Base-by-base conservation (phyloP, 305 asterid genomes). In the Rubia tinctorum region DNA sequence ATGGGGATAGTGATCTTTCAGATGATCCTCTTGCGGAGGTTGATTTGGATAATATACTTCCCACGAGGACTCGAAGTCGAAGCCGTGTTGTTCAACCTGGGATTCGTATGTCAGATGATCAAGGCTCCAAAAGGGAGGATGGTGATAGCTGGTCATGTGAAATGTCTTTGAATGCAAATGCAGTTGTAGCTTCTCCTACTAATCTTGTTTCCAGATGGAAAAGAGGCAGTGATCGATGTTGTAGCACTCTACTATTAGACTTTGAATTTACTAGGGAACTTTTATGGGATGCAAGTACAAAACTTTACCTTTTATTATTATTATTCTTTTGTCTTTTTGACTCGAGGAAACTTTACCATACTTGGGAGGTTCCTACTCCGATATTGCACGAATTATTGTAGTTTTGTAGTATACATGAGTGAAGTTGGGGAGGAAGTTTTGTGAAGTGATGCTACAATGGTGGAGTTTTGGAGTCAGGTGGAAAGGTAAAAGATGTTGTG, bases 31-130 rank as follows among this genome's bases (percentile, higher is more conserved):
- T 80, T 23, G 79, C 76, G 10, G 83, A 81, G 76, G 76, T 82
- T 39, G 81, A 82, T 71, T 62, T 90, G 86, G 89, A 82, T 71
- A 91, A 91, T 87, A 91, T 78, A 71, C 82, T 75, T 25, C 80
- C 84, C 39, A 74, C 85, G 49, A 89, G 96, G 88, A 92, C 98
- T 42, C 86, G 96, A 74, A 83, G 81, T 51, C 86, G 96, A 75
- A 82, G 82, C 74, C 78, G 84, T 65, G 66, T 69, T 58, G 69
- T 20, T 79, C 90, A 75, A 34, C 76, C 85, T 9, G 90, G 91
- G 5, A 71, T 90, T 47, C 80, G 76, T 43, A 83, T 92, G 72
- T 77, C 78, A 72, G 68, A 74, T 18, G 80, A 77, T 58, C 74
- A 53, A 60, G 51, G 47, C 30, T 55, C 55, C 40, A 71, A 71